phyloP scores from a whole-genome alignment of 495 filamentous ascomycete genomes.

The Tuber indicum region DNA sequence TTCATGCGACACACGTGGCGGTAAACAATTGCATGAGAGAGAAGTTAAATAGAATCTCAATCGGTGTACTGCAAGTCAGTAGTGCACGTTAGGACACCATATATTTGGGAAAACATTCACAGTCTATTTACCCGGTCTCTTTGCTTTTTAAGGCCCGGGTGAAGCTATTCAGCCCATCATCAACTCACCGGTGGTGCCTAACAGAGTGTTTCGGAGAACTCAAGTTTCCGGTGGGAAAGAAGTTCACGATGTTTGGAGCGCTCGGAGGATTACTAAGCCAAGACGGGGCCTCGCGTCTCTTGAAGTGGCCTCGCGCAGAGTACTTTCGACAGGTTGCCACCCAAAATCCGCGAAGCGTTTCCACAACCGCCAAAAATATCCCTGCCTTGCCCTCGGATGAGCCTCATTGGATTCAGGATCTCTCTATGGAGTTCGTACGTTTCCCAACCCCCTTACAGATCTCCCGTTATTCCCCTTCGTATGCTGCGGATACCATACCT shows the following conservation, averaged over 20 bases:
- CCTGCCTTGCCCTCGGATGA: background rate
- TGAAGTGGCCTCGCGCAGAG: background rate
- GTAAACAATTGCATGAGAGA: background rate
- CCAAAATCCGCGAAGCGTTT: background rate
- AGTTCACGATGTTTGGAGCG: background rate
- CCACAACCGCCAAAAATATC: background rate
- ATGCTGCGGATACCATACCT: background rate
- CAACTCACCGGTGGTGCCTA: background rate
- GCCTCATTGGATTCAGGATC: background rate
- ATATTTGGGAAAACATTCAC: background rate
- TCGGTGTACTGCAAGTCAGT: background rate
- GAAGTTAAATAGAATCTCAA: background rate
- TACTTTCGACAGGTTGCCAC: background rate
- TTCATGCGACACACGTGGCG: background rate
- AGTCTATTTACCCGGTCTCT: background rate
- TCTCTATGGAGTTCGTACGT: background rate
- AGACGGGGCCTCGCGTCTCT: conserved; percentile 1
- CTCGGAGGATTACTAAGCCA: conserved; percentile 4
- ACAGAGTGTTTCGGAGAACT: background rate
- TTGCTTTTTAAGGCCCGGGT: background rate
- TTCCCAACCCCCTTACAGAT: background rate
- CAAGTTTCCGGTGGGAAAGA: background rate
- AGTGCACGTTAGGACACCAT: background rate
- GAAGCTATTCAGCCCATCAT: background rate
- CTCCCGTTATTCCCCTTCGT: background rate